phyloP scores from a whole-genome alignment of 139 green algal genomes.

The Tetradesmus obliquus region DNA sequence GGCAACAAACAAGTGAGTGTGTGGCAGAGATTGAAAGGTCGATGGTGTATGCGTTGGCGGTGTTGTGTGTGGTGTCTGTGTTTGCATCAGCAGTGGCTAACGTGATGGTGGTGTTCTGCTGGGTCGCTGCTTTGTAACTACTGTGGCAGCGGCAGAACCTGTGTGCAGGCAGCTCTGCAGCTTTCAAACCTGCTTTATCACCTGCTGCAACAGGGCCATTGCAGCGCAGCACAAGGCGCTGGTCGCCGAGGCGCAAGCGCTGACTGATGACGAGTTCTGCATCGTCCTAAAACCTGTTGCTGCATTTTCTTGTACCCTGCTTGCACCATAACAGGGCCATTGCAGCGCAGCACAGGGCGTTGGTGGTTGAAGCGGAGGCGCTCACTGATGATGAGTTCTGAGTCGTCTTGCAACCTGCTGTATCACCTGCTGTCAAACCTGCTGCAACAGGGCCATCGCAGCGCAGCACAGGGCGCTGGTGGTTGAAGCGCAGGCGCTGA shows the following conservation, averaged over 20 bases:
- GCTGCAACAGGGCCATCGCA: background rate
- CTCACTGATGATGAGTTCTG: slow-evolving; percentile 35
- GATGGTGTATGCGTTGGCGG: too few relatives aligned
- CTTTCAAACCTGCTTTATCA: background rate
- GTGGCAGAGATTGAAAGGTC: too few relatives aligned
- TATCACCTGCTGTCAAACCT: background rate
- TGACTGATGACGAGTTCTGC: slow-evolving; percentile 39
- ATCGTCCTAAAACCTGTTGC: background rate
- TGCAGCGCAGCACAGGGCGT: background rate
- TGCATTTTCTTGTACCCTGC: too few relatives aligned
- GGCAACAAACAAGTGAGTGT: slow-evolving; percentile 19
- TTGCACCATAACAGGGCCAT: too few relatives aligned
- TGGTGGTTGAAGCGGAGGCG: background rate
- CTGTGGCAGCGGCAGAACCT: too few relatives aligned
- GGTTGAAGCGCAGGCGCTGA: background rate
- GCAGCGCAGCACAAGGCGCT: slow-evolving; percentile 19
- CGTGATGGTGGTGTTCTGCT: too few relatives aligned
- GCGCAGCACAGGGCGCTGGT: slow-evolving; percentile 14
- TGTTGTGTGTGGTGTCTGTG: too few relatives aligned
- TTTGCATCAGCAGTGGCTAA: too few relatives aligned
- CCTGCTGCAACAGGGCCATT: background rate
- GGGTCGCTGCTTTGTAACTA: too few relatives aligned
- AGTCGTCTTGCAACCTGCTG: background rate
- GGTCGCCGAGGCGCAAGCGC: background rate
- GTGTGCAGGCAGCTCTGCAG: too few relatives aligned